Percentiles rank a stretch among this genome's conserved stretches.
Conservation (phyloP, 2,329 filamentous ascomycete genomes). For the Aspergillus tanneri region DNA sequence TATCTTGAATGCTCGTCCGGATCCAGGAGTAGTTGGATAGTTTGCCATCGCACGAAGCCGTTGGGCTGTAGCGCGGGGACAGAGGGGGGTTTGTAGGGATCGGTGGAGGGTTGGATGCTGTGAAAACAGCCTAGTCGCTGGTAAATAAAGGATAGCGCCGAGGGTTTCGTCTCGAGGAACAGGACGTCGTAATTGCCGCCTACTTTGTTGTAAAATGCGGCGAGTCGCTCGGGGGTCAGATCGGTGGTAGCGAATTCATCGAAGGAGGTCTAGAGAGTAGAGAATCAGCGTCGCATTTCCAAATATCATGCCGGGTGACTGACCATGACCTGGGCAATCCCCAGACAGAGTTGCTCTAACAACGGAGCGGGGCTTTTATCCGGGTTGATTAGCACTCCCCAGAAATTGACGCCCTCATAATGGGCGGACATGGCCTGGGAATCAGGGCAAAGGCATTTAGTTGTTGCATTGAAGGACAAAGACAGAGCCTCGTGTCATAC, state of each 20-base stretch:
- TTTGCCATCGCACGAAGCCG: conserved; percentile 93
- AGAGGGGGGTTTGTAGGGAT: conserved; percentile 70
- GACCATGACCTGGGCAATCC: conserved; percentile 70
- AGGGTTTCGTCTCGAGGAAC: conserved; percentile 71
- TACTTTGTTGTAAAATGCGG: conserved; percentile 72
- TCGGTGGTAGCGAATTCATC: conserved; percentile 36
- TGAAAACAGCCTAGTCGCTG: conserved; percentile 88
- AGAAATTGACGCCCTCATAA: conserved; percentile 43
- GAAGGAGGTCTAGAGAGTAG: conserved; percentile 28
- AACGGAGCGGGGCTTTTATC: conserved; percentile 67
- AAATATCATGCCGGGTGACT: conserved; percentile 31
- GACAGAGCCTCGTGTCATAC: neutral
- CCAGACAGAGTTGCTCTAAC: conserved; percentile 66
- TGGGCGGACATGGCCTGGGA: conserved; percentile 29
- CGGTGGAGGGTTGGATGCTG: conserved; percentile 69
- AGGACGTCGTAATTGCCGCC: conserved; percentile 75
- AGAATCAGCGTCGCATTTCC: conserved; percentile 7
- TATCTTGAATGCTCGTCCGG: conserved; percentile 86
- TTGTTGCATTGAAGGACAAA: conserved; percentile 16
- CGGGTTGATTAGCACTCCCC: conserved; percentile 63
- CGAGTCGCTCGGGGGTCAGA: conserved; percentile 65
- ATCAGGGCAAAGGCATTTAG: conserved; percentile 18
- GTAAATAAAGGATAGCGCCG: conserved; percentile 87
- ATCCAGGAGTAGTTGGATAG: conserved; percentile 80
- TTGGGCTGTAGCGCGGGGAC: conserved; percentile 78